Evolutionary conservation across 176 grass and related monocot genomes (phyloP).

Genomic region (Carex cristatella): DNA sequence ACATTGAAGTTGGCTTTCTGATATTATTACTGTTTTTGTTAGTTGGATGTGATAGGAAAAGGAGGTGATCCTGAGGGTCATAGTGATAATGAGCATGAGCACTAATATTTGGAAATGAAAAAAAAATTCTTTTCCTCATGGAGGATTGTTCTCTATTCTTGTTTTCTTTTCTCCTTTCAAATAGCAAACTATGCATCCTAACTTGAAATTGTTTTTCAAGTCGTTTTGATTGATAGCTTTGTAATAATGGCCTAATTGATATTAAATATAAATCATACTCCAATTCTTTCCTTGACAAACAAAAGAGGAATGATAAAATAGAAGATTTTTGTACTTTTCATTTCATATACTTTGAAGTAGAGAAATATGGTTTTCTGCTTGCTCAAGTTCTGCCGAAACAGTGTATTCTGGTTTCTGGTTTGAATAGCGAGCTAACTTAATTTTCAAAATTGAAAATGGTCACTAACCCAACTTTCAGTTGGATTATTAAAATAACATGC

Average conservation of each 20-base stretch:
- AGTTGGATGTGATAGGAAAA: conserved; percentile 57
- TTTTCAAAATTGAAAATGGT: too few relatives aligned
- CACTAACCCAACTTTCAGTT: too few relatives aligned
- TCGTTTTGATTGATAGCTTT: background rate
- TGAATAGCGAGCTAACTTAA: background rate
- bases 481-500: too few relatives aligned
- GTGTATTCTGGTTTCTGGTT: background rate
- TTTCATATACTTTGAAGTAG: background rate
- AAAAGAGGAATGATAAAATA: background rate
- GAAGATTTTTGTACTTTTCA: background rate
- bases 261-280: background rate
- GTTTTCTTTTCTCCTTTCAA: background rate
- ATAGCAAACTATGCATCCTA: background rate
- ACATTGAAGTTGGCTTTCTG: background rate
- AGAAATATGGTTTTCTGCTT: background rate
- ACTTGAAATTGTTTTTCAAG: conserved; percentile 15
- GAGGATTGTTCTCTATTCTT: background rate
- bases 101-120: conserved; percentile 2
- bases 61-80: conserved; percentile 56
- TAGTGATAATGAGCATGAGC: conserved; percentile 35
- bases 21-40: conserved; percentile 10
- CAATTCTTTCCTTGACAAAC: conserved; percentile 1
- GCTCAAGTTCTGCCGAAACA: background rate
- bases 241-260: conserved; percentile 20
- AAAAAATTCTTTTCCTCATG: background rate